Evolutionary conservation across 805 yeast species (phyloP), one percentile per base, ranked within the genome.

Genomic region (Helenozyma rhizophorensis): DNA sequence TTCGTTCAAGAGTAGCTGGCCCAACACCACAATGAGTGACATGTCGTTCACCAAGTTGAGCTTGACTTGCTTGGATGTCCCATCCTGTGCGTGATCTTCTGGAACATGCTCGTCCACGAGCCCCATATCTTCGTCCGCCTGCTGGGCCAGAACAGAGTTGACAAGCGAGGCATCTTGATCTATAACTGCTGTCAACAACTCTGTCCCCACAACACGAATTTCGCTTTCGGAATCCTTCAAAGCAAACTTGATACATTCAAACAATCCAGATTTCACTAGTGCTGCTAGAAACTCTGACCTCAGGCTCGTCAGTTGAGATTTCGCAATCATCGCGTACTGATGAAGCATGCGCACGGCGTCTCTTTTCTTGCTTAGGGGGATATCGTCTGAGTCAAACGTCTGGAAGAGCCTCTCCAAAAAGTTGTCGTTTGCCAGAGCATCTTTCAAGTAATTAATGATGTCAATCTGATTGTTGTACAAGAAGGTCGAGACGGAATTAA

Each of bases 271-370:
- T 29, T 72, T 70, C 9, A 89, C 74, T 32, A 89, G 57, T 14
- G 72, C 61, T 17, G 74, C 66, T 54, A 77, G 87, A 43, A 93
- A 79, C 15, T 68, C 76, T 0, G 80, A 65, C 44, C 83, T 70
- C 47, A 83, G 89, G 32, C 54, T 58, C 3, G 74, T 59, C 33
- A 74, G 87, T 19, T 78, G 64, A 30, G 72, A 70, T 51, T 85
- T 86, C 1, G 95, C 83, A 31, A 85, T 78, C 11, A 76, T 56
- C 2, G 83, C 78, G 53, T 86, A 81, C 53, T 90, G 96, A 54
- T 86, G 89, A 2, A 90, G 53, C 56, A 89, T 68, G 43, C 72
- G 71, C 3, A 93, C 79, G 0, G 93, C 96, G 47, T 86, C 85
- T 39, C 83, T 61, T 62, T 28, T 56, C 54, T 6, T 33, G 32